These are phyloP conservation scores for Talaromyces pinophilus DNA, from an alignment of 2,329 filamentous ascomycete species.

Conservation along the genomic window DNA sequence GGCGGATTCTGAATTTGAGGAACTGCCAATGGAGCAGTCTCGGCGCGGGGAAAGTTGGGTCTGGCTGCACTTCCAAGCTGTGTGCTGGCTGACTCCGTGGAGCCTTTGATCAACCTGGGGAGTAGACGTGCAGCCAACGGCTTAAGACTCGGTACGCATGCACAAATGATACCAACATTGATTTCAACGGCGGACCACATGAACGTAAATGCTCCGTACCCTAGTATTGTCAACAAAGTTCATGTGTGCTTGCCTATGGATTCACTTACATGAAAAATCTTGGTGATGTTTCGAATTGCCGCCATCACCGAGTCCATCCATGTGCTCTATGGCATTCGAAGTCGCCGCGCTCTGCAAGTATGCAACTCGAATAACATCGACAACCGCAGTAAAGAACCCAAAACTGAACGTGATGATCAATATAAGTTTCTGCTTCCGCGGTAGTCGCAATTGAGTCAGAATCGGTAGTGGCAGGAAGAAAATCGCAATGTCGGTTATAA, in stretches of 20 bases:
- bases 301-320: conserved; percentile 19
- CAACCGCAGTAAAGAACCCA: conserved; percentile 81
- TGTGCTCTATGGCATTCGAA: conserved; percentile 36
- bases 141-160: conserved; percentile 89
- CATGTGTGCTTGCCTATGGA: no score
- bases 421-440: conserved; percentile 82
- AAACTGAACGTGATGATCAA: conserved; percentile 82
- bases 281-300: conserved; percentile 28
- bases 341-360: conserved; percentile 75
- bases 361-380: conserved; percentile 86
- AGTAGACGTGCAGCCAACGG: conserved; percentile 70
- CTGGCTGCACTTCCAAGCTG: background rate
- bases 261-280: conserved; percentile 54
- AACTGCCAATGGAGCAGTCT: conserved; percentile 2
- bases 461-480: conserved; percentile 86
- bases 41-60: background rate
- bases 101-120: conserved; percentile 58
- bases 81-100: conserved; percentile 30
- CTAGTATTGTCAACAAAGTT: conserved; percentile 50
- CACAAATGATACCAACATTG: conserved; percentile 85
- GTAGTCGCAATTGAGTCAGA: conserved; percentile 80
- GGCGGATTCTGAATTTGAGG: background rate
- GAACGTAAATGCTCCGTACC: conserved; percentile 79
- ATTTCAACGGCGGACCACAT: conserved; percentile 96
- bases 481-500: conserved; percentile 86